Base-by-base conservation (phyloP, 805 yeast species). In the Teunomyces pallodes region DNA sequence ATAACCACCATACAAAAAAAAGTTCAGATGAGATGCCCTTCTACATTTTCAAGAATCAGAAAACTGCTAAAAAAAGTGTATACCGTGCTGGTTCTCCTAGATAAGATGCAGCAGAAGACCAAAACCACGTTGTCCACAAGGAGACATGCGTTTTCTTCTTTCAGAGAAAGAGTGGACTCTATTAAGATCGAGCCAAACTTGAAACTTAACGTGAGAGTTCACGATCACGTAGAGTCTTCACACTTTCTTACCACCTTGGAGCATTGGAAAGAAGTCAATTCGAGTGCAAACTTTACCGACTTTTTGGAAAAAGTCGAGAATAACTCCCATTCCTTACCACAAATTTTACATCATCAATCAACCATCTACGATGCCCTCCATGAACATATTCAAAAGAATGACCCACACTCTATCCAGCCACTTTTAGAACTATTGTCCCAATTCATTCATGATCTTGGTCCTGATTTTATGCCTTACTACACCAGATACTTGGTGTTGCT, bases 381-480 rank as follows among this genome's bases (percentile, higher is more conserved):
- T 27, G 54, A 53, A 8, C 76, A 78, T 48, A 76, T 86, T 33
- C 58, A 64, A 13, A 67, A 72, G 32, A 80, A 83, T 51, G 96
- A 94, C 61, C 75, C 76, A 17, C 71, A 85, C 48, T 82, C 96
- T 1, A 68, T 87, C 40, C 94, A 90, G 63, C 92, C 98, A 3
- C 61, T 89, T 27, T 66, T 90, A 44, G 99, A 94, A 61, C 62
- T 71, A 46, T 64, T 90, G 20, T 80, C 96, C 0, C 96, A 90
- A 59, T 86, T 94, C 57, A 84, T 90, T 36, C 97, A 89, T 57
- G 99, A 92, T 70, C 70, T 92, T 52, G 97, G 97, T 8, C 85
- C 92, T 2, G 98, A 92, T 56, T 94, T 91, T 60, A 77, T 90
- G 72, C 80, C 79, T 7, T 90, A 72, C 59, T 90, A 89, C 59